Base-by-base conservation (phyloP, 768 basidiomycete species). In the Termitomyces sp. region DNA sequence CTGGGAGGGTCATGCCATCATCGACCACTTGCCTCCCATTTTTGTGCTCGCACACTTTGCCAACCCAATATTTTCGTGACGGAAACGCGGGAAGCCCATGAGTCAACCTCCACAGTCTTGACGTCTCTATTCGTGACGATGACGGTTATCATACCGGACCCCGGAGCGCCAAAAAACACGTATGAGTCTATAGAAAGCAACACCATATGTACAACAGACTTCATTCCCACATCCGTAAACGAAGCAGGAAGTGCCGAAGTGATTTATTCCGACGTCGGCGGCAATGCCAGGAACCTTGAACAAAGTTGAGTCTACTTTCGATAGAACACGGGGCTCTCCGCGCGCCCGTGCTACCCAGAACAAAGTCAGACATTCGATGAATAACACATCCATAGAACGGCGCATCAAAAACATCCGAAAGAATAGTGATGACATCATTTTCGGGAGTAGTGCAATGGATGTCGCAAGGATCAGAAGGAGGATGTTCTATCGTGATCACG, bases 301-400 rank as follows among this genome's bases (percentile, higher is more conserved):
- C 38, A n/a, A 3, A 52, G 29, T n/a, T 5, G 21, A n/a, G 8
- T 12, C 29, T 43, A 23, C 29, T 32, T 32, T 27, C 4, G 11
- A 14, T 31, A 16, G 31, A 54, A 55, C 56, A 51, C 46, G 59
- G 47, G 44, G 60, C 27, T 40, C 1, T 57, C 31, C 27, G 47
- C 46, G 46, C 43, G 47, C 43, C 59, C 56, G 56, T 54, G 52
- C 17, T 57, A 61, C 59, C 56, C 59, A 52, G 19, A 51, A 47
- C 9, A 29, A 19, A 19, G 41, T 43, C 21, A n/a, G n/a, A n/a
- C n/a, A 37, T 37, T 5, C 17, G 35, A 25, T 3, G 17, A 50
- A 49, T 16, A 49, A 35, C 21, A 34, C 4, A 16, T 12, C 17
- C 7, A 5, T 23, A 16, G 48, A 7, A 37, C 2, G 5, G 14